phyloP scores from a whole-genome alignment of 768 basidiomycete species.

The Pleurotus platypus region DNA sequence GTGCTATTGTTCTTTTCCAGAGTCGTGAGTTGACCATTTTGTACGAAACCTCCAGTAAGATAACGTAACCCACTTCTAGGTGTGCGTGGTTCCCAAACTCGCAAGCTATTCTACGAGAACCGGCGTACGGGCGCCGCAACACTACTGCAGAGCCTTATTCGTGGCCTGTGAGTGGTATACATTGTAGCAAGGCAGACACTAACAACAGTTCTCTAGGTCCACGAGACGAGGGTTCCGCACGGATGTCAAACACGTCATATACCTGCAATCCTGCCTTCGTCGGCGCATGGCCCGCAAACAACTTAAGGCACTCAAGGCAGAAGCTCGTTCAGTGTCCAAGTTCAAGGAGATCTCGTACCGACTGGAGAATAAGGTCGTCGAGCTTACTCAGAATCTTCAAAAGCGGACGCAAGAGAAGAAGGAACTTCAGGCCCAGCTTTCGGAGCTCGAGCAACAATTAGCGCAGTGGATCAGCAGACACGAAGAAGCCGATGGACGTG shows the following conservation, averaged over 20 bases:
- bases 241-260: slow-evolving; percentile 73
- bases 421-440: slow-evolving; percentile 71
- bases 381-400: slow-evolving; percentile 92
- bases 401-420: slow-evolving; percentile 89
- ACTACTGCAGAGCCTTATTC: slow-evolving; percentile 75
- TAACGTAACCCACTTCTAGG: slow-evolving; percentile 35
- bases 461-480: slow-evolving; percentile 82
- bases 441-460: slow-evolving; percentile 81
- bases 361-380: slow-evolving; percentile 98
- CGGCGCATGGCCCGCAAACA: slow-evolving; percentile 85
- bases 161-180: slow-evolving; percentile 71
- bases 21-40: slow-evolving; percentile 58
- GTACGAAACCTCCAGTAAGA: neutral
- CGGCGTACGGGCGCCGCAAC: slow-evolving; percentile 61
- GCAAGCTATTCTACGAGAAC: slow-evolving; percentile 53
- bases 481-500: slow-evolving; percentile 78
- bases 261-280: slow-evolving; percentile 89
- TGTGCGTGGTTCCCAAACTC: slow-evolving; percentile 70
- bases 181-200: slow-evolving; percentile 5
- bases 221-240: slow-evolving; percentile 48
- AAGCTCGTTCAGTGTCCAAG: slow-evolving; percentile 95
- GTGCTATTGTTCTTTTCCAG: slow-evolving; percentile 71
- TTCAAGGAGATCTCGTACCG: slow-evolving; percentile 99
- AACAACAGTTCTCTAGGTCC: slow-evolving; percentile 31
- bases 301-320: slow-evolving; percentile 77